Base-by-base conservation (phyloP, 225 moss, liverwort and hornwort genomes). In the Rhytidiadelphus loreus region DNA sequence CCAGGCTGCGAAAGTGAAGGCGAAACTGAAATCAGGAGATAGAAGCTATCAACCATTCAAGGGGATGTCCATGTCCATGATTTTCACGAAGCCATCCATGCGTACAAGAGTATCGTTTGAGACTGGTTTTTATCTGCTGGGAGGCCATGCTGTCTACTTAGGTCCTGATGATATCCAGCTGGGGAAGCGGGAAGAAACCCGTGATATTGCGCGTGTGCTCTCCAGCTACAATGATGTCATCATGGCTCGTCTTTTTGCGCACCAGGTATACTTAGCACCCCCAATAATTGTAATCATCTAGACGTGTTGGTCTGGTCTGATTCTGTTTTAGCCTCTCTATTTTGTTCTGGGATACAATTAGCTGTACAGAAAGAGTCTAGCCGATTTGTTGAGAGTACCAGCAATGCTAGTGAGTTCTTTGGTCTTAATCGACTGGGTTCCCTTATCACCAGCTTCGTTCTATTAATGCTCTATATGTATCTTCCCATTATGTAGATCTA, bases 11-110 rank as follows among this genome's bases (percentile, higher is more conserved):
- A 92, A 96, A 90, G 98, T 98, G 83, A 98, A 98, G 91, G 95
- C 97, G 29, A 83, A 89, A 62, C 91, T 98, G 46, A 98, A 98
- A 70, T 92, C 95, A 29, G 98, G 98, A 62, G 94, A 97, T 82
- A 94, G 86, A 88, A 94, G 92, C 81, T 98, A 95, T 89, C 95
- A 96, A 88, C 98, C 98, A 24, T 94, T 98, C 53, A 91, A 95
- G 90, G 98, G 98, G 12, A 90, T 94, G 85, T 94, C 98, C 57
- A 98, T 98, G 97, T 92, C 98, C 53, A 98, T 98, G 98, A 97
- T 98, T 88, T 98, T 98, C 86, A 97, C 94, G 79, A 98, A 98
- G 82, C 98, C 97, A 69, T 98, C 98, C 63, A 96, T 97, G 97
- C 94, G 98, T 69, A 98, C 98, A 44, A 93, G 98, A 82, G 98